These are phyloP conservation scores for Kodamaea derodonti DNA, from an alignment of 1,139 yeast species.

Conservation along the genomic window DNA sequence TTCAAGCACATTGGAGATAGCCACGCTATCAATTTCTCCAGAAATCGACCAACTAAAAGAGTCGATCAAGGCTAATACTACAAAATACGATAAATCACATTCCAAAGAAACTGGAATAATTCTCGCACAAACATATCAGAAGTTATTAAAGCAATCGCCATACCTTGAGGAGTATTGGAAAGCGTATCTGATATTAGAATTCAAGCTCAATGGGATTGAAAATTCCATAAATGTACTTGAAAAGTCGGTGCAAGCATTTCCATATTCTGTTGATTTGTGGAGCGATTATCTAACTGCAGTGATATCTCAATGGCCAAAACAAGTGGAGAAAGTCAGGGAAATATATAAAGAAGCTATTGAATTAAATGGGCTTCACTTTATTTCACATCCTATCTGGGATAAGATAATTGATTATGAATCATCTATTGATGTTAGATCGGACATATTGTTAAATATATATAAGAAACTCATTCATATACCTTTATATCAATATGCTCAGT, in stretches of 20 bases:
- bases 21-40: no score
- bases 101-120: conserved; percentile 2
- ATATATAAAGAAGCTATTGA: conserved; percentile 35
- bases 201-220: conserved; percentile 50
- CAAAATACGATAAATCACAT: no score
- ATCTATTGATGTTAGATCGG: conserved; percentile 13
- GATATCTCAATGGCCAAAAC: conserved; percentile 24
- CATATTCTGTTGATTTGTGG: conserved; percentile 65
- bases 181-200: conserved; percentile 49
- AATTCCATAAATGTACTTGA: conserved; percentile 45
- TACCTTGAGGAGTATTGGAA: conserved; percentile 60
- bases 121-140: conserved; percentile 16
- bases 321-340: conserved; percentile 1
- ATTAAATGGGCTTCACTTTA: conserved; percentile 52
- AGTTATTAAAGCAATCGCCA: conserved; percentile 50
- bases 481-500: conserved; percentile 66
- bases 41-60: no score
- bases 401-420: conserved; percentile 49
- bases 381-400: conserved; percentile 67
- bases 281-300: conserved; percentile 55
- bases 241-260: conserved; percentile 47
- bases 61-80: no score
- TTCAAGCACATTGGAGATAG: no score
- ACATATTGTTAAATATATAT: conserved; percentile 31
- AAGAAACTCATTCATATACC: conserved; percentile 50